Evolutionary conservation across 75 land plant genomes (phyloP), one percentile per base, ranked within the genome.

Genomic region (Sequoia sempervirens): DNA sequence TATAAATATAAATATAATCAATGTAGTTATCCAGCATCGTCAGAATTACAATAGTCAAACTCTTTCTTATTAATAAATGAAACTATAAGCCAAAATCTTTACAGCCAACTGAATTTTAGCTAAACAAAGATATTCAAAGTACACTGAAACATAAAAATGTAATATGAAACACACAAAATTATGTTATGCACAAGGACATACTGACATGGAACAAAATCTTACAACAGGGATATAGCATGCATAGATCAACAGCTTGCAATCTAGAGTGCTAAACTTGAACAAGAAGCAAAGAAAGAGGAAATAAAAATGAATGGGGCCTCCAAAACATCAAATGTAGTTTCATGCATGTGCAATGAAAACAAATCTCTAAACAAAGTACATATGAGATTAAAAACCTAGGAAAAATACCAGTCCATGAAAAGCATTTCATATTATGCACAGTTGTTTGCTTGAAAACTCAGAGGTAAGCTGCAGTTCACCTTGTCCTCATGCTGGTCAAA

Each of bases 401-500:
- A 68, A 26, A 5, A 5, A 68, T 34, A 68, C 28, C 8, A 5
- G 34, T n/a, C 32, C 70, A 68, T 68, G 70, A 68, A 68, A 78
- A 38, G 20, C 80, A 78, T 17, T 18, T 32, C 80, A 38, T 36
- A 18, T 18, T 7, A 12, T 78, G 45, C 80, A 38, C 13, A 6
- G 5, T 78, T 78, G 5, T 18, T 7, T 6, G 30, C 17, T 78
- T 36, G 45, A 78, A 75, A 56, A 14, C 0, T 17, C 23, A 10
- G n/a, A 47, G 81, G 56, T 15, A 52, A 80, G 30, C 58, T 50
- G 15, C 13, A 80, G 37, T 17, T 26, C 20, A 97, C 97, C 97
- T 94, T 93, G 73, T 91, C 99, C 58, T 94, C 95, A 81, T 97
- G 99, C 75, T 96, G 86, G 82, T 97, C 98, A 91, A 96, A 96